These are phyloP conservation scores for Solanum megistacrolobum DNA, from an alignment of 257 asterid species.

Conservation along the genomic window DNA sequence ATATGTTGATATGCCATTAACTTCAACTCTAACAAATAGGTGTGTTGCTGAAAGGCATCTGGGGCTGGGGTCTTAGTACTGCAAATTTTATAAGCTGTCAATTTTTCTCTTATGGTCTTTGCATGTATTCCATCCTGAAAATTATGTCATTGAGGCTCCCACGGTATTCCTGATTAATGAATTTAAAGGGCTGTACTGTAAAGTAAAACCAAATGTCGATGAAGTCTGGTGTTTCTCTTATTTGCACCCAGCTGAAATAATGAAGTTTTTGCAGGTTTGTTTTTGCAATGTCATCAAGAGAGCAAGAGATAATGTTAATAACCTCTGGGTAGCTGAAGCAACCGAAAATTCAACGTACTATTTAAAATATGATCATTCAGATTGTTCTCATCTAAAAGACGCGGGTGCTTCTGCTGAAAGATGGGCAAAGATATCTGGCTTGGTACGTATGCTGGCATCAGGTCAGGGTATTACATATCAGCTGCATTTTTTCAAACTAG, in stretches of 20 bases:
- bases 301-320: slow-evolving; percentile 52
- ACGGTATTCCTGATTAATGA: neutral
- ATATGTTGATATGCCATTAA: neutral
- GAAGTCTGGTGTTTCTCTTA: neutral
- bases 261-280: slow-evolving; percentile 52
- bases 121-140: neutral
- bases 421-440: slow-evolving; percentile 57
- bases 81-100: neutral
- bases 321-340: slow-evolving; percentile 93
- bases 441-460: slow-evolving; percentile 29
- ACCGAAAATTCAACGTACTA: slow-evolving; percentile 73
- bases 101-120: neutral
- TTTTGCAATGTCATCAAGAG: slow-evolving; percentile 78
- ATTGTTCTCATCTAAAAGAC: slow-evolving; percentile 47
- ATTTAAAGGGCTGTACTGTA: neutral
- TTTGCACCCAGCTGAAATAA: neutral
- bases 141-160: neutral
- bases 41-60: neutral
- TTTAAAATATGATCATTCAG: slow-evolving; percentile 37
- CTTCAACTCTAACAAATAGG: neutral
- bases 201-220: neutral
- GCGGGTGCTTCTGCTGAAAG: slow-evolving; percentile 48
- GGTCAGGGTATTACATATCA: neutral
- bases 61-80: neutral
- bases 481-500: neutral